Evolutionary conservation across 768 basidiomycete species (phyloP), one percentile per base, ranked within the genome.

Genomic region (Infundibulicybe gibba): DNA sequence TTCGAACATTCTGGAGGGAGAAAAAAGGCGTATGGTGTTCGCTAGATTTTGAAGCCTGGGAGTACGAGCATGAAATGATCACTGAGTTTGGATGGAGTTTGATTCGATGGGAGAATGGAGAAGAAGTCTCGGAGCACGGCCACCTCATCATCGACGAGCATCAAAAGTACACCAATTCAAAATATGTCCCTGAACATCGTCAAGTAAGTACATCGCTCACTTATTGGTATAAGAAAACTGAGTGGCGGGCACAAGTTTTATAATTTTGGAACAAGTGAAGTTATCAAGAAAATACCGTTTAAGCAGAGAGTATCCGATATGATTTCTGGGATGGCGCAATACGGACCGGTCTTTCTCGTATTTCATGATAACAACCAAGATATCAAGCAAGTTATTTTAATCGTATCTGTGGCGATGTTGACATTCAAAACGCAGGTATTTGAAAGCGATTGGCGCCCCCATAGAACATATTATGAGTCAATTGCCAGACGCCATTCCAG

Each of bases 21-120:
- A 80, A 82, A 59, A 71, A 61, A 19, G 90, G 87, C 35, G 76
- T 78, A 3, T 92, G 88, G 86, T 78, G 78, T 57, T 80, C 89
- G 13, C 63, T 92, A 43, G 91, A 93, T 61, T 84, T 93, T 51
- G 91, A 93, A 64, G 79, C 76, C 14, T 93, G 89, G 89, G 91
- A 94, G 58, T 63, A 64, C 35, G 87, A 90, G 37, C 86, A 90
- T 56, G 76, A 67, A 1, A 51, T 83, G 16, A 70, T 92, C 51
- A 90, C 87, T 19, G 92, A 94, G 60, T 85, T 90, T 54, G 92
- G 92, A n/a, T 92, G 80, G 75, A 80, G 81, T 54, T 57, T 69
- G 8, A 54, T 83, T 25, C 69, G 66, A 8, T 90, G 83, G 80
- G 67, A 77, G 41, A 67, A 75, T 19, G 81, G 74, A 3, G 37